These are phyloP conservation scores for Alternaria infectoria DNA, from an alignment of 2,329 filamentous ascomycete species.

Conservation along the genomic window DNA sequence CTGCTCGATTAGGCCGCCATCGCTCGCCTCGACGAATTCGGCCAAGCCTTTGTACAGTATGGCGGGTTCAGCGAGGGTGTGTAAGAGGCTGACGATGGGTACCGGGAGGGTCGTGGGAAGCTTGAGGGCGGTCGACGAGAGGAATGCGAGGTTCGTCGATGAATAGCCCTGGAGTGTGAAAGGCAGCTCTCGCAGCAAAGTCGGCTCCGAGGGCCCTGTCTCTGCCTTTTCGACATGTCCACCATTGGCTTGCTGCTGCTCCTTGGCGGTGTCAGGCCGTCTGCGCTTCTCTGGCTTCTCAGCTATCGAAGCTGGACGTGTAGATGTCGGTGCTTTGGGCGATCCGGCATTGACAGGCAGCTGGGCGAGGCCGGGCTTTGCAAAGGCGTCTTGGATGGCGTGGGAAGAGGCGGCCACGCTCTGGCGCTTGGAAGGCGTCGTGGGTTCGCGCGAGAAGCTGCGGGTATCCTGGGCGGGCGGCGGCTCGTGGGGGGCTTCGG, in stretches of 20 bases:
- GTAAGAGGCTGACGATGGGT: conserved; percentile 83
- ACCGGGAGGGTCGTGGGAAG: conserved; percentile 81
- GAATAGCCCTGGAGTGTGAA: conserved; percentile 93
- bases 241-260: conserved; percentile 26
- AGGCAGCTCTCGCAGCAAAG: conserved; percentile 72
- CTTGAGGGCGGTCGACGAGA: conserved; percentile 70
- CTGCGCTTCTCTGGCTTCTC: conserved; percentile 36
- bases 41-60: conserved; percentile 85
- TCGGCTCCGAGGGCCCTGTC: conserved; percentile 51
- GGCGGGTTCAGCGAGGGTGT: conserved; percentile 90
- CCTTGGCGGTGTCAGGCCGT: conserved; percentile 31
- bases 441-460: conserved; percentile 28
- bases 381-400: conserved; percentile 56
- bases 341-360: conserved; percentile 45
- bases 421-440: conserved; percentile 37
- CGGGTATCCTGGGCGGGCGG: conserved; percentile 16
- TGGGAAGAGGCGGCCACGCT: conserved; percentile 15
- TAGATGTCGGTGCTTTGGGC: conserved; percentile 28
- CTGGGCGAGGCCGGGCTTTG: conserved; percentile 52
- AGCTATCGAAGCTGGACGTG: conserved; percentile 20
- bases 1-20: conserved; percentile 86
- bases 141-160: conserved; percentile 81
- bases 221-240: conserved; percentile 12
- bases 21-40: conserved; percentile 79
- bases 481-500: conserved; percentile 13